phyloP scores from a whole-genome alignment of 176 grass and related monocot species.

The Raddia guianensis region DNA sequence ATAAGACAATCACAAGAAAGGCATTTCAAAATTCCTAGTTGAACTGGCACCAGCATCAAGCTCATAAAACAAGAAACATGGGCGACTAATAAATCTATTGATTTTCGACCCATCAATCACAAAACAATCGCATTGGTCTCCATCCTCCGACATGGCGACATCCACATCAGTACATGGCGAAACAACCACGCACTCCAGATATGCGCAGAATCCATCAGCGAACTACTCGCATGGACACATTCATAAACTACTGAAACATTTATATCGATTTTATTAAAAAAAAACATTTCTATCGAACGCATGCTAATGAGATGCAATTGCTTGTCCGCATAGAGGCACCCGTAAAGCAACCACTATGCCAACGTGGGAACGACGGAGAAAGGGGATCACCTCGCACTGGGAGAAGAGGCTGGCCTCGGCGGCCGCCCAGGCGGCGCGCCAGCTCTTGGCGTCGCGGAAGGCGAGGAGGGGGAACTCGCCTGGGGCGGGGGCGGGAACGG shows the following conservation, averaged over 20 bases:
- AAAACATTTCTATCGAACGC: too few species aligned
- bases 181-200: too few species aligned
- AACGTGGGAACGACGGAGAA: neutral
- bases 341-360: neutral
- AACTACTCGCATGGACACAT: too few species aligned
- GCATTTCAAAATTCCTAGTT: neutral
- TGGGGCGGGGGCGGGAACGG: neutral
- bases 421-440: conserved; percentile 46
- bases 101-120: neutral
- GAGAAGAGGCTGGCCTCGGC: conserved; percentile 44
- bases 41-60: neutral
- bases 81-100: neutral
- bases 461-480: conserved; percentile 38
- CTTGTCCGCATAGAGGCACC: neutral
- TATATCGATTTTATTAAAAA: too few species aligned
- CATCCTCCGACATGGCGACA: too few species aligned
- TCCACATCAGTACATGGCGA: too few species aligned
- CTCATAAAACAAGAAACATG: neutral
- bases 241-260: too few species aligned
- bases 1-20: neutral
- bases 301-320: too few species aligned
- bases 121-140: too few species aligned
- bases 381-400: conserved; percentile 42
- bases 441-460: conserved; percentile 49
- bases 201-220: too few species aligned